Percentiles rank a stretch among this genome's conserved stretches.
Conservation (phyloP, 2,329 filamentous ascomycete genomes). For the Diaporthe nobilis region DNA sequence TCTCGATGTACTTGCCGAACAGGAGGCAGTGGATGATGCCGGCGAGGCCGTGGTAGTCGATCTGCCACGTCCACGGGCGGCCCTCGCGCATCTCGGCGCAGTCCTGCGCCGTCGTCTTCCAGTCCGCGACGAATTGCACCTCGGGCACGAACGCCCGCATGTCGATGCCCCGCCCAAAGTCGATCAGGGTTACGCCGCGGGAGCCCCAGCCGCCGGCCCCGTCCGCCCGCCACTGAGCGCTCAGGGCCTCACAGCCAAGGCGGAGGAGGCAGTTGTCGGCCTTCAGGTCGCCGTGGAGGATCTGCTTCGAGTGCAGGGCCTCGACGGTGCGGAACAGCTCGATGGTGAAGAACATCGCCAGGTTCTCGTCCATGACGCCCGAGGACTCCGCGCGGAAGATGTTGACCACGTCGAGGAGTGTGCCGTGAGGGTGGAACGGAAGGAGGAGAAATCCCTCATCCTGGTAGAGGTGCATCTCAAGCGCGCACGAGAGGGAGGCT, state of each 20-base stretch:
- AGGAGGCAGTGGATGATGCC: slow-evolving; percentile 90
- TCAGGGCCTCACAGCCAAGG: slow-evolving; percentile 73
- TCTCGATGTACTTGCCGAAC: slow-evolving; percentile 96
- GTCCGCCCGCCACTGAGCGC: slow-evolving; percentile 77
- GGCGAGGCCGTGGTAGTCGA: slow-evolving; percentile 94
- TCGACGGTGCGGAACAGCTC: slow-evolving; percentile 94
- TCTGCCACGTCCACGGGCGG: slow-evolving; percentile 96
- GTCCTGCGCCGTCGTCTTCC: slow-evolving; percentile 89
- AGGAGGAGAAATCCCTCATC: slow-evolving; percentile 93
- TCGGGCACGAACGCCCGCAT: slow-evolving; percentile 85
- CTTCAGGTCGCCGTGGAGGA: slow-evolving; percentile 96
- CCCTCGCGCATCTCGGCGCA: slow-evolving; percentile 97
- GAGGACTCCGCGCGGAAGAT: slow-evolving; percentile 79
- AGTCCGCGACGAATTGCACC: slow-evolving; percentile 94
- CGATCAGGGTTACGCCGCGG: slow-evolving; percentile 89
- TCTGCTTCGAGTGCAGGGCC: slow-evolving; percentile 81
- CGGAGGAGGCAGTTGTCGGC: slow-evolving; percentile 95
- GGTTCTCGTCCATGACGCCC: slow-evolving; percentile 86
- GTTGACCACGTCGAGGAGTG: slow-evolving; percentile 95
- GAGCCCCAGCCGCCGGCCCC: slow-evolving; percentile 83
- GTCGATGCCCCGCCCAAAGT: slow-evolving; percentile 95
- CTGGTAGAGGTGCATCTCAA: slow-evolving; percentile 92
- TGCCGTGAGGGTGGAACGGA: slow-evolving; percentile 90
- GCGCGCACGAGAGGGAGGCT: slow-evolving; percentile 84
- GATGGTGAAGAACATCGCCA: slow-evolving; percentile 96